Evolutionary conservation across 345 rosid species (phyloP), one percentile per base, ranked within the genome.

Genomic region (Arabidopsis arenosa): DNA sequence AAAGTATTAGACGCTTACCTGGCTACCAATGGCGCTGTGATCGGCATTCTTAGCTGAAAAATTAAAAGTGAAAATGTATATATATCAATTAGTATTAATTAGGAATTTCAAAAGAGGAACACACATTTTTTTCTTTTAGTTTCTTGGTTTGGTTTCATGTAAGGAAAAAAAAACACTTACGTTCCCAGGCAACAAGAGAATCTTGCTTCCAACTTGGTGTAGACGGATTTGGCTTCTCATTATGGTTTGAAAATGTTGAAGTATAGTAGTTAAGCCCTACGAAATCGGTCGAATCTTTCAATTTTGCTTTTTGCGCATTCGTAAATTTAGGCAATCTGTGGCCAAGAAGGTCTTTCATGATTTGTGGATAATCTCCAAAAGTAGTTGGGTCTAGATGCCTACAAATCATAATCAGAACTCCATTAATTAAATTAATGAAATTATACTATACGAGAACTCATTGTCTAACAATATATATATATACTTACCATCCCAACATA

Each of bases 201-300:
- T 84, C 86, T 2, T 82, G 17, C 18, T 41, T 1, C 57, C 69
- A 84, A 10, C 80, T 77, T 9, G 73, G 28, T 40, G 79, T 48
- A 9, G 62, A 8, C 15, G 66, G 18, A 45, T 67, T 43, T 17
- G 56, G 30, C 45, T 57, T 18, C 30, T 81, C 49, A 1, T 45
- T 26, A 60, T 69, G 30, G 41, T 47, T 66, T 4, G 64, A 79
- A 32, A 77, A 82, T 15, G 21, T 37, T 8, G 81, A 71, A 11
- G 75, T 68, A 26, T 85, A 85, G 45, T 85, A 85, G 72, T 85
- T 85, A 3, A 85, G 13, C 3, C 83, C 85, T 1, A 82, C 15
- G 51, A 72, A 85, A 75, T 85, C 85, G 23, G 58, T 44, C 0
- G 88, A 85, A 21, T 76, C 65, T 66, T 41, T 82, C 41, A 82